Conservation (phyloP, 2,329 filamentous ascomycete genomes). For the Botryotinia globosa region DNA sequence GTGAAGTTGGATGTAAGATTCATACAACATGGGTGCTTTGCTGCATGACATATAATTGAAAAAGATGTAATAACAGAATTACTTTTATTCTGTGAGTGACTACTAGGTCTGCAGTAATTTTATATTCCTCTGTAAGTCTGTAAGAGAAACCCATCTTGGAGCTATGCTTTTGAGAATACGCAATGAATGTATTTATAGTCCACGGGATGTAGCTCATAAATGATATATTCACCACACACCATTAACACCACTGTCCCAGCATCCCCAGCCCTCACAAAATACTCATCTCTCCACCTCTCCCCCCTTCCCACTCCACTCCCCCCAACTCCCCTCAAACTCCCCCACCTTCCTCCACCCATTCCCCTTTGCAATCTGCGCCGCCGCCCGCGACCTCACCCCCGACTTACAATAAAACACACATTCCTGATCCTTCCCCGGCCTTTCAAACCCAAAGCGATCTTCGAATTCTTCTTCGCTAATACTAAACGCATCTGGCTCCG, state of each 20-base stretch:
- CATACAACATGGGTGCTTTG: background rate
- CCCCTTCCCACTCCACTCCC: slow-evolving; percentile 76
- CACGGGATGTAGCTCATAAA: background rate
- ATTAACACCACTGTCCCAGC: background rate
- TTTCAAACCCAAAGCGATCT: slow-evolving; percentile 74
- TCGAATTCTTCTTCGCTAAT: slow-evolving; percentile 75
- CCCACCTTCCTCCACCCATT: slow-evolving; percentile 71
- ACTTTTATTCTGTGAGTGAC: background rate
- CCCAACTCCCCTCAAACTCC: slow-evolving; percentile 73
- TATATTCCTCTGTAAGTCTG: too few species aligned
- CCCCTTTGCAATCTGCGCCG: slow-evolving; percentile 71
- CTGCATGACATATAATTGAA: background rate
- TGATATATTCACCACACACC: background rate
- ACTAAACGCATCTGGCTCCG: slow-evolving; percentile 75
- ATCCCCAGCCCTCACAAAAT: background rate
- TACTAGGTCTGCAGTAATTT: background rate
- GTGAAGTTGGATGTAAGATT: background rate
- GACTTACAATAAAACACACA: slow-evolving; percentile 92
- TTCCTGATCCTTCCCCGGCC: slow-evolving; percentile 56
- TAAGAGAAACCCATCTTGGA: background rate
- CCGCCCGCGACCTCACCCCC: slow-evolving; percentile 76
- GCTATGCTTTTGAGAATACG: background rate
- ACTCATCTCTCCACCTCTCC: slow-evolving; percentile 44
- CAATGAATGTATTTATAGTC: background rate
- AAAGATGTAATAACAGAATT: background rate